phyloP scores from a whole-genome alignment of 805 yeast species.

The Zygoascus flipseniorum region DNA sequence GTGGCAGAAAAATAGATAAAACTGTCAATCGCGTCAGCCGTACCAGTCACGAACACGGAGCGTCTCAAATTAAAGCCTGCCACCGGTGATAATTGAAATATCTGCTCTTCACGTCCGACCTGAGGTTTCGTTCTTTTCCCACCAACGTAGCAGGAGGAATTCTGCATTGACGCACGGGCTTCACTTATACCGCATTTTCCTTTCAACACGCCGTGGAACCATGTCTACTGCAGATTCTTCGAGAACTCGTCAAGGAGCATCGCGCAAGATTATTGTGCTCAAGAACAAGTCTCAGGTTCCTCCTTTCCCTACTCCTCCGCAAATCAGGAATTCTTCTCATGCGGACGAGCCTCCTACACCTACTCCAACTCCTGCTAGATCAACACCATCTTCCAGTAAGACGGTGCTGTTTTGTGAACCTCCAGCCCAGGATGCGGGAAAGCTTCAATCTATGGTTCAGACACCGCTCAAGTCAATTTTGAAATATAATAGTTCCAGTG shows the following conservation, averaged over 20 bases:
- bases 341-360: background rate
- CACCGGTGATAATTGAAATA: background rate
- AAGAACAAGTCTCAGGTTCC: background rate
- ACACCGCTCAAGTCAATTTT: slow-evolving; percentile 2
- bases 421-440: background rate
- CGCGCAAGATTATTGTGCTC: background rate
- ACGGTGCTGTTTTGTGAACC: slow-evolving; percentile 2
- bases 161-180: too few species aligned
- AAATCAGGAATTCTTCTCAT: background rate
- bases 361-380: background rate
- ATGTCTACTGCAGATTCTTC: background rate
- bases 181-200: background rate
- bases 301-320: background rate
- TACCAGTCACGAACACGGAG: background rate
- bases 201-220: background rate
- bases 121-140: background rate
- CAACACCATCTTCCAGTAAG: background rate
- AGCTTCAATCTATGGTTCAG: background rate
- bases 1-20: too few species aligned
- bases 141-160: too few species aligned
- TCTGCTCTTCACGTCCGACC: background rate
- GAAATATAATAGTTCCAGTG: background rate
- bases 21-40: background rate
- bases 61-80: background rate
- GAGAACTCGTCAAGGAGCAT: background rate